Evolutionary conservation across 169 alveolate species (phyloP), one percentile per base, ranked within the genome.

Genomic region (Eimeria sp.): DNA sequence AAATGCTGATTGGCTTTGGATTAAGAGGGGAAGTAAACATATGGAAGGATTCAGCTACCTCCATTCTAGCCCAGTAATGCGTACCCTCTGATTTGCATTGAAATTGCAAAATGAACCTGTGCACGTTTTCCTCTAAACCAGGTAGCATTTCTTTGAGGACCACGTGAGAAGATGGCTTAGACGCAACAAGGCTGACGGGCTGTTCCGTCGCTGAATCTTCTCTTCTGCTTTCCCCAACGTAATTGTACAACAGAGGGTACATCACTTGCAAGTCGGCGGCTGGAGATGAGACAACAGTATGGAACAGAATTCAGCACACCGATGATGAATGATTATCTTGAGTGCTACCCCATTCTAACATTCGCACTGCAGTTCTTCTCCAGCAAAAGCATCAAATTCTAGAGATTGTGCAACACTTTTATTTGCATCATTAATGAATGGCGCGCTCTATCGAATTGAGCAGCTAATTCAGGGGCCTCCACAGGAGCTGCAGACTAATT

Each of bases 11-110:
- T 47, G n/a, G 45, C 10, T 22, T 78, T 10, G 88, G 27, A 47
- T 5, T 43, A 34, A 47, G 67, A 78, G 25, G 65, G 49, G 65
- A 25, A 9, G 10, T 22, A 43, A 14, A 78, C 58, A 20, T 7
- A 45, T 22, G 2, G 67, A n/a, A 14, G 20, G 22, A 20, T 61
- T 47, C 45, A 43, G 14, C 57, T 54, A 27, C 34, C 13, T 4
- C 5, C 22, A 4, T 83, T n/a, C 57, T 5, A 27, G 63, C 51
- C 1, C 11, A 72, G 25, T 78, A 57, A 51, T 30, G 18, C 93
- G 18, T 86, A 86, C 93, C 93, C 65, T 86, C 93, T 51, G 93
- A 86, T 65, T 86, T 86, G 93, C 93, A 86, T 49, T 86, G 93
- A 72, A 86, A 86, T 63, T 61, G 82, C 6, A 86, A 63, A 86